Conservation (phyloP, 139 green algal species). For the Tetratostichococcus sp. region DNA sequence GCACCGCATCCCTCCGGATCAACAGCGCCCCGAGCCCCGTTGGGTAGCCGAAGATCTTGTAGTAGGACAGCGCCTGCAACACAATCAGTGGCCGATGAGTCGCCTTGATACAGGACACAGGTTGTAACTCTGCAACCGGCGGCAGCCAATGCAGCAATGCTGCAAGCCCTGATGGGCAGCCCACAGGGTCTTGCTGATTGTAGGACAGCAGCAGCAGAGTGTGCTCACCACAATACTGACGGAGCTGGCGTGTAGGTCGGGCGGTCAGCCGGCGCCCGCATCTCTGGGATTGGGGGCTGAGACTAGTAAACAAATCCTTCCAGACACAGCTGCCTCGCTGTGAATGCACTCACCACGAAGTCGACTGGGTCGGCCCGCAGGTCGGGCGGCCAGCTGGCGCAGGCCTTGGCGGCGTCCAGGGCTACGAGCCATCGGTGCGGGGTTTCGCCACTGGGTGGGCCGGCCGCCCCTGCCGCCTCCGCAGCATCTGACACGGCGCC, state of each 20-base stretch:
- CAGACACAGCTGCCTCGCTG: too few species aligned
- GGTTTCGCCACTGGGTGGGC: neutral
- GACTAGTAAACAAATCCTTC: too few species aligned
- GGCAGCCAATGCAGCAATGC: too few species aligned
- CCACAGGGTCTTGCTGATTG: too few species aligned
- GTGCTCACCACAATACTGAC: too few species aligned
- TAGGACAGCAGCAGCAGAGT: too few species aligned
- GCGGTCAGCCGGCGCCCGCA: too few species aligned
- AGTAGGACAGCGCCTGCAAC: constrained; percentile 75
- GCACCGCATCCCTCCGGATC: constrained; percentile 43
- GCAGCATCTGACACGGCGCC: neutral
- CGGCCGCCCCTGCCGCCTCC: neutral
- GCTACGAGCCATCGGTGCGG: constrained; percentile 61
- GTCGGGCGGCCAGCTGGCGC: constrained; percentile 67
- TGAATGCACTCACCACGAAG: constrained; percentile 54
- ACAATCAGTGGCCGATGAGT: too few species aligned
- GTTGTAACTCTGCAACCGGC: too few species aligned
- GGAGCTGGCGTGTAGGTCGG: too few species aligned
- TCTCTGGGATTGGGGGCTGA: too few species aligned
- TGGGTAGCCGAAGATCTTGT: constrained; percentile 88
- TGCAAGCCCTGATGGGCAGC: too few species aligned
- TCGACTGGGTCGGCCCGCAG: constrained; percentile 55
- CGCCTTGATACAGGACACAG: neutral
- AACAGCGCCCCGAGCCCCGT: constrained; percentile 83
- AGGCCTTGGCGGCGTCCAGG: constrained; percentile 87